Percentiles rank a stretch among this genome's conserved stretches.
These are phyloP conservation scores for Schwanniomyces polymorphus DNA, from an alignment of 805 yeast genomes.

Conservation along the genomic window DNA sequence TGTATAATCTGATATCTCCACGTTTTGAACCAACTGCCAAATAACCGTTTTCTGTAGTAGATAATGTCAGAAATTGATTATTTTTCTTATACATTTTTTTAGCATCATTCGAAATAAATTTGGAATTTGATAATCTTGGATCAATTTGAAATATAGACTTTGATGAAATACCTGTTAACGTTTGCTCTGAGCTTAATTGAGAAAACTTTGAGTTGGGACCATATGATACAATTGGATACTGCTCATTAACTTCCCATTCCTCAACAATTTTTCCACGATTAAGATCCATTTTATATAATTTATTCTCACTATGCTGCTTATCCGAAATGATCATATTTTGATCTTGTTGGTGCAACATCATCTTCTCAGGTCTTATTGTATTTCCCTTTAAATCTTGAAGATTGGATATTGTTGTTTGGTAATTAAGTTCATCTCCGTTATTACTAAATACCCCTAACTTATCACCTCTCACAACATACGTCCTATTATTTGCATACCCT, in stretches of 20 bases:
- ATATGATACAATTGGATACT: constrained; percentile 52
- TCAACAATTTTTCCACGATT: constrained; percentile 82
- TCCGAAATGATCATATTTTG: constrained; percentile 65
- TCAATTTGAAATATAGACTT: constrained; percentile 74
- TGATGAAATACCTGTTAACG: constrained; percentile 67
- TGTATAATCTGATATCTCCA: constrained; percentile 78
- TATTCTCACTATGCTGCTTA: constrained; percentile 35
- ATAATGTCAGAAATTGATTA: constrained; percentile 53
- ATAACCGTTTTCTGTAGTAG: constrained; percentile 73
- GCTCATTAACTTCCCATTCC: constrained; percentile 66
- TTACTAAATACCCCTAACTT: constrained; percentile 78
- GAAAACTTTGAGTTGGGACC: constrained; percentile 75
- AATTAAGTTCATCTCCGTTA: constrained; percentile 53
- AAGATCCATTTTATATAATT: constrained; percentile 73
- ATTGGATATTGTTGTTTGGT: constrained; percentile 65
- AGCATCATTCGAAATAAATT: constrained; percentile 53
- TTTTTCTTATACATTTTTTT: constrained; percentile 48
- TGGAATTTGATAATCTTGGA: constrained; percentile 64
- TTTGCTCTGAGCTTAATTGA: constrained; percentile 71
- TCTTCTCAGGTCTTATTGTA: constrained; percentile 51
- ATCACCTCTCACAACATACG: constrained; percentile 79
- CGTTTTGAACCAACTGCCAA: constrained; percentile 73
- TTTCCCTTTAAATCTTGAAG: constrained; percentile 53
- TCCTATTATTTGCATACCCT: constrained; percentile 67
- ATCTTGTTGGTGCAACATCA: constrained; percentile 80